These are phyloP conservation scores for Entelexis paramagnoliae DNA, from an alignment of 1,139 yeast species.

Conservation along the genomic window DNA sequence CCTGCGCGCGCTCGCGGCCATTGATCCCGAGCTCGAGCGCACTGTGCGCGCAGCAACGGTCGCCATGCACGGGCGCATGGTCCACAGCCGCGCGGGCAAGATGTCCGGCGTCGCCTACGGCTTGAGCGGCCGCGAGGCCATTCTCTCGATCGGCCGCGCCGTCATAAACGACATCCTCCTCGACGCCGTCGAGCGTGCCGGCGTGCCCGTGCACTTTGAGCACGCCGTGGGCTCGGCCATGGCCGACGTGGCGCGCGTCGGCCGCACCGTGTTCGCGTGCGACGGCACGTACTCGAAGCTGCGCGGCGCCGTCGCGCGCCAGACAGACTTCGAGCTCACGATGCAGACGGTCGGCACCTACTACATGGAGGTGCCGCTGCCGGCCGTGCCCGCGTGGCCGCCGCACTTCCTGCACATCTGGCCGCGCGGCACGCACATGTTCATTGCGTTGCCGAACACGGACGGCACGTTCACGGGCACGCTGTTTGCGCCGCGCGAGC, in stretches of 20 bases:
- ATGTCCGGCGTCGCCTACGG: constrained; percentile 70
- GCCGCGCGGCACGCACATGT: constrained; percentile 82
- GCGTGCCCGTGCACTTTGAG: constrained; percentile 42
- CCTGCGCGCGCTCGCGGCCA: constrained; percentile 52
- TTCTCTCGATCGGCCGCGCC: constrained; percentile 75
- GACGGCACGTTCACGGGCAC: constrained; percentile 89
- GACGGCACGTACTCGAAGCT: constrained; percentile 81
- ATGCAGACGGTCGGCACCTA: constrained; percentile 81
- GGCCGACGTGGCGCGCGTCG: constrained; percentile 10
- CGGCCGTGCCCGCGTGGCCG: constrained; percentile 42
- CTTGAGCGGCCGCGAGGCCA: constrained; percentile 60
- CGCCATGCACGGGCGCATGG: constrained; percentile 87
- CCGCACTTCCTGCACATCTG: constrained; percentile 83
- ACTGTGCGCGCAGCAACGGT: constrained; percentile 48
- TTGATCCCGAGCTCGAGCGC: constrained; percentile 51
- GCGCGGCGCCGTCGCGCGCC: constrained; percentile 57
- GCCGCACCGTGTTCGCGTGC: constrained; percentile 64
- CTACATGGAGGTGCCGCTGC: constrained; percentile 69
- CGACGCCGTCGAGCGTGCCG: constrained; percentile 46
- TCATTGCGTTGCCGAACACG: constrained; percentile 75
- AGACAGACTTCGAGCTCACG: constrained; percentile 52
- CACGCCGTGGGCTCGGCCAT: constrained; percentile 3
- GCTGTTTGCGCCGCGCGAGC: constrained; percentile 72
- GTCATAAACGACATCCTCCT: constrained; percentile 55
- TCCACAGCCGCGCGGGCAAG: constrained; percentile 57